Evolutionary conservation across 768 basidiomycete genomes (phyloP), one percentile per base, ranked within the genome.

Genomic region (Lactarius quietus): DNA sequence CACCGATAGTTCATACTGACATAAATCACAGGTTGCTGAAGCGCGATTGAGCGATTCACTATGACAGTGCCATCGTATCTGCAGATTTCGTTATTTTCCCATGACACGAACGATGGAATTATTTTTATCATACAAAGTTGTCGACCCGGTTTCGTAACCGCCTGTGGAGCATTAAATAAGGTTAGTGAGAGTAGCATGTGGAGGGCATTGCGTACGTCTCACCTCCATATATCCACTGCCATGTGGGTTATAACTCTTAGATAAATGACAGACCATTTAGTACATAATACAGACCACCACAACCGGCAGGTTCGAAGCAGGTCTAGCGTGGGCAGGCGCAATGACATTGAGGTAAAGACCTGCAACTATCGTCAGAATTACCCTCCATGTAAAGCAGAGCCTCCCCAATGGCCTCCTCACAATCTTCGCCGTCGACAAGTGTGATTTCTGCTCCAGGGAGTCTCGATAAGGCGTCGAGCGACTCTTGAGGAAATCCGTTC

Each of bases 1-100:
- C 48, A 62, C 61, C 73, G 68, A 51, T 74, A 74, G 55, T 73
- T 74, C 36, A 71, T 58, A 41, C 65, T 70, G n/a, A 74, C 72
- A 39, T 65, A 72, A 20, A 73, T 63, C 26, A 73, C 57, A 0
- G 73, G 73, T 29, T 70, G 52, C 5, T 61, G 59, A 17, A 73
- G 58, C 1, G 65, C 61, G 3, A 71, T 70, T 7, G 73, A 73
- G 12, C 73, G 59, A 6, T 64, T 28, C 23, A 73, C 73, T 15
- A 73, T 61, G 15, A 60, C 20, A 4, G 33, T 26, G n/a, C 63
- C 66, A 57, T 57, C 48, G 6, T 26, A 36, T 17, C 55, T 51
- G 28, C 36, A 61, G 7, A 36, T 39, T 14, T 45, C 10, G 54
- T 39, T 54, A 36, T 14, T 48, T 23, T 23, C 33, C 33, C 2